Evolutionary conservation across 352 stramenopile species (phyloP), one percentile per base, ranked within the genome.

Genomic region (Globisporangium cylindrosporum): DNA sequence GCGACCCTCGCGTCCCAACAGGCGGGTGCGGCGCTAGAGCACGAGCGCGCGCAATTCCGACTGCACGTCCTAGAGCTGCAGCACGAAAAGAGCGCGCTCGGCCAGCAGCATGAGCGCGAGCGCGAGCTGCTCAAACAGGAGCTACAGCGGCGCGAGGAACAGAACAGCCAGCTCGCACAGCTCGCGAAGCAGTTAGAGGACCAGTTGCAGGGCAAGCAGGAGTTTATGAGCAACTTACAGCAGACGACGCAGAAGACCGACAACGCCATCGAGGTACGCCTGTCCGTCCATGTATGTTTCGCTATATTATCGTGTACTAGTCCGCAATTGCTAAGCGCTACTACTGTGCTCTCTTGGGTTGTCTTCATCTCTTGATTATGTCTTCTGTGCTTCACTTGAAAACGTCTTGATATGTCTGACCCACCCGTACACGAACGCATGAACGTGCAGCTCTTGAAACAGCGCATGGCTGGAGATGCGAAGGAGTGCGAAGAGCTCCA

Each of bases 401-500:
- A 46, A 38, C 25, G 25, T 9, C 25, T 6, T 36, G 4, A 34
- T 12, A 38, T 32, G 32, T 36, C 32, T 36, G 32, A 36, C 32
- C 6, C 38, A 46, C 38, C 1, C 15, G 2, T 12, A 15, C 8
- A 51, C 15, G 2, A 58, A 27, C 29, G 18, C 29, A 36, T 48
- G 24, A n/a, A 22, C 43, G 38, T 7, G 15, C 53, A 89, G 82
- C 66, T 90, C 32, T 51, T 89, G 14, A 80, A 82, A 41, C 73
- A 82, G 36, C 77, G 74, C 5, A 73, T 83, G 54, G 64, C 69
- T 9, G 73, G 72, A 34, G 82, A 90, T 64, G 73, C 75, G 3
- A 78, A 79, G 38, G 82, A 89, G 55, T 78, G 80, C 51, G 80
- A 90, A 51, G 78, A 87, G 66, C 75, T 90, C 6, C 80, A 89